Base-by-base conservation (phyloP, 352 stramenopile genomes). In the Globisporangium paddicum region DNA sequence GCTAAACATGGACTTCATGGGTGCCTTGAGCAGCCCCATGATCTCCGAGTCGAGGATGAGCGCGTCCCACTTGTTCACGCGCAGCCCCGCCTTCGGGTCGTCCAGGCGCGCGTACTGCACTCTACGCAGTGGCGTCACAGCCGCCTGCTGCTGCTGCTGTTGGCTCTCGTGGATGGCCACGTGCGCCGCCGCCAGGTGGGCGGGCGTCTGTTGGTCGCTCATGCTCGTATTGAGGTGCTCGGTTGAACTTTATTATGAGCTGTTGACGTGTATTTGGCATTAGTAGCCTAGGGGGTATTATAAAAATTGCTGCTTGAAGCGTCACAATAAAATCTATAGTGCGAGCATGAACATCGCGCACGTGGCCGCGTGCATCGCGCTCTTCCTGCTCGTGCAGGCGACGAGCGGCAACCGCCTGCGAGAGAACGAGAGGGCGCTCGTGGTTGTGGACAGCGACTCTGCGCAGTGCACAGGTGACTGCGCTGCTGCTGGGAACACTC, bases 11-110 rank as follows among this genome's bases (percentile, higher is more conserved):
- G 64, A 80, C 63, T 86, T 86, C 69, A 90, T 75, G 11, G 79
- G 81, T 13, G 58, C 63, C 59, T 90, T 89, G 62, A 94, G 79
- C 64, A 94, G 65, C 19, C 62, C 72, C 14, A 92, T 61, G 62
- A 94, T 90, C 65, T 94, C 84, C 34, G 68, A 71, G 57, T 94
- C 82, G n/a, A 94, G 66, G 58, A 92, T 90, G 44, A 78, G 62
- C 37, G 84, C 77, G 69, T 94, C 82, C 82, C 79, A 92, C 46
- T 90, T 94, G 71, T 92, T 94, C 63, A 93, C 82, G 19, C 82
- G 79, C 55, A 89, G 68, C 26, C 73, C 73, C 16, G 64, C 72
- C 16, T 57, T 71, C 14, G 77, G 72, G 34, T 73, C 70, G 5
- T 69, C 67, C n/a, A 88, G 68, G 14, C 62, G 63, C 8, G 58